Evolutionary conservation across 2,329 filamentous ascomycete species (phyloP).

Genomic region (Colletotrichum sublineola): DNA sequence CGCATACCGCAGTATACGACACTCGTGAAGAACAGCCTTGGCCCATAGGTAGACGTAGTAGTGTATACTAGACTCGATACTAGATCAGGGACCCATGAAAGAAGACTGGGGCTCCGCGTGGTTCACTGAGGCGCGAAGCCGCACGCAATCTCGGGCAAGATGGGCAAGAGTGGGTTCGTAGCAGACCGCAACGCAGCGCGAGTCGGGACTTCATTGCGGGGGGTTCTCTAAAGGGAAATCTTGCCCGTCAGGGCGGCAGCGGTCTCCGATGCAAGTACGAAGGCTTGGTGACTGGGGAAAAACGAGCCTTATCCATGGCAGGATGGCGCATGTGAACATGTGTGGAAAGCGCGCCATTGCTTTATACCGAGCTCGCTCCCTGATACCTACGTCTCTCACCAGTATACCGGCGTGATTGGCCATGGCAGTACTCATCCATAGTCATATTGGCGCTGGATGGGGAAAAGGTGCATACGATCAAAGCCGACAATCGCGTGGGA

Average conservation of each 20-base stretch:
- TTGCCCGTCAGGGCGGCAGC: not conserved
- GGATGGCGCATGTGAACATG: too few species aligned
- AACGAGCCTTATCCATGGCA: not conserved
- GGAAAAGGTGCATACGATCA: too few species aligned
- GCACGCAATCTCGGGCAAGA: not conserved
- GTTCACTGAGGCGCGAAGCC: not conserved
- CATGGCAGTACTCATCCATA: not conserved
- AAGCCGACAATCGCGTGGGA: not conserved
- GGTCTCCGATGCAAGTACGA: not conserved
- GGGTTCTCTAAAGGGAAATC: not conserved
- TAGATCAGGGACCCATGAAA: not conserved
- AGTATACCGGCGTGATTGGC: not conserved
- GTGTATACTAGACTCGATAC: not conserved
- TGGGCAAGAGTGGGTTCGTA: not conserved
- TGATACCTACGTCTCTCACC: not conserved
- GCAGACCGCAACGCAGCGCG: not conserved
- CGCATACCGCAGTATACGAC: not conserved
- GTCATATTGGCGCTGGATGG: slow-evolving; percentile 25
- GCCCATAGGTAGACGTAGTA: not conserved
- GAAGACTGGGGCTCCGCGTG: not conserved
- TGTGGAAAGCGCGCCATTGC: too few species aligned
- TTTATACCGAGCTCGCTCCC: too few species aligned
- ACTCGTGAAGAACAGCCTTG: not conserved
- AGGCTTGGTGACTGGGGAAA: not conserved
- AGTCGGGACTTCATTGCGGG: not conserved